Base-by-base conservation (phyloP, 306 rosid genomes). In the Boehmeria nivea region DNA sequence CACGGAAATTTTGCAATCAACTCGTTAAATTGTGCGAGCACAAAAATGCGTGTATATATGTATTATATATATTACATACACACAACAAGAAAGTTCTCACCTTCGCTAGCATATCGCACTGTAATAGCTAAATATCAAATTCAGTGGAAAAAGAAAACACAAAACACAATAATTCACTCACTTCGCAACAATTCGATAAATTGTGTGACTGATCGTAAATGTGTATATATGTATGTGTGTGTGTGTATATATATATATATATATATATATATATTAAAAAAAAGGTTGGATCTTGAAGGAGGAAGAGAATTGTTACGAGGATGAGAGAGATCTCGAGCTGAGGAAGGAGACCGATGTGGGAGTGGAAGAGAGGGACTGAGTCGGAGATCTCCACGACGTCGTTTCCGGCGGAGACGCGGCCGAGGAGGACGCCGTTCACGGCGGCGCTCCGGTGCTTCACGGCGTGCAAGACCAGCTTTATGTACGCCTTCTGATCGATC, bases 291-390 rank as follows among this genome's bases (percentile, higher is more conserved):
- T 48, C 53, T 48, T 34, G 22, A 46, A 12, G 21, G 57, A 24
- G 57, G n/a, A n/a, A n/a, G 34, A 28, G 34, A 8, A 28, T 28
- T 8, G 34, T 28, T 53, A 91, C 98, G 74, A 91, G 83, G 25
- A 91, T 73, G 46, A 91, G 98, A n/a, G 98, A 82, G 72, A 87
- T 91, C 83, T 91, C 98, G 38, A 91, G 78, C 71, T 82, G 96
- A 7, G 98, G 98, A 52, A 91, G 98, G 44, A 91, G 98, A 25
- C 95, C 78, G 68, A 87, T 54, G 72, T 78, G 83, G 51, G 98
- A 80, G 71, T 91, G 98, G 69, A 91, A 87, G 13, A 91, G 93
- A 72, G 98, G 98, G 61, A 91, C 93, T 12, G 98, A 79, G 57
- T 91, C 98, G 56, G 78, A 23, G 71, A 91, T 82, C 71, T 82